Evolutionary conservation across 2,329 filamentous ascomycete genomes (phyloP).

Genomic region (Ophiocordyceps polyrhachis-furcata): DNA sequence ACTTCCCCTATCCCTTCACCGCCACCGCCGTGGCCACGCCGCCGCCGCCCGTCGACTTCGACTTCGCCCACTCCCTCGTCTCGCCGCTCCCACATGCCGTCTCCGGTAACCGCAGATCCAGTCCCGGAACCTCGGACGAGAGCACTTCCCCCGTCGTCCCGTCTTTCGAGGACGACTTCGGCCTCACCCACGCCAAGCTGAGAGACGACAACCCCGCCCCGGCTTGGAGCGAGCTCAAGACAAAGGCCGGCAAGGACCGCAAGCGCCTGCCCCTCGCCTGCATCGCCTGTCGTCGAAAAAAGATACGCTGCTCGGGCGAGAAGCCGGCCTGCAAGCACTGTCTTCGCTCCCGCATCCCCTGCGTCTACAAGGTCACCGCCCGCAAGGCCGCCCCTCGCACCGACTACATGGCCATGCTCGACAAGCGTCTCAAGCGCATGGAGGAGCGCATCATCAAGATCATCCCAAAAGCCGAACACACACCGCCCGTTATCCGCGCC

Average conservation of each 20-base stretch:
- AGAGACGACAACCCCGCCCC: slow-evolving; percentile 42
- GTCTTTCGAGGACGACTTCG: slow-evolving; percentile 41
- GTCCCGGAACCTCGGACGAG: slow-evolving; percentile 25
- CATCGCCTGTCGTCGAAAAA: slow-evolving; percentile 89
- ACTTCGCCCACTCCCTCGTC: slow-evolving; percentile 5
- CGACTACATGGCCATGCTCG: slow-evolving; percentile 98
- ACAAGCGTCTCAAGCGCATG: slow-evolving; percentile 91
- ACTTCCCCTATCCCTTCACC: slow-evolving; percentile 33
- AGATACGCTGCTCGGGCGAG: slow-evolving; percentile 93
- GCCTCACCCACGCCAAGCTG: slow-evolving; percentile 27
- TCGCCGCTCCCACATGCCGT: slow-evolving; percentile 7
- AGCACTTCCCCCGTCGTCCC: slow-evolving; percentile 24
- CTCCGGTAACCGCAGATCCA: slow-evolving; percentile 9
- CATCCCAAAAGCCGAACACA: slow-evolving; percentile 67
- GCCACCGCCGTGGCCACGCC: slow-evolving; percentile 10
- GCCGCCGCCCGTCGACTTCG: slow-evolving; percentile 6
- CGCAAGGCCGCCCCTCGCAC: slow-evolving; percentile 86
- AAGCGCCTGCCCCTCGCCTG: slow-evolving; percentile 86
- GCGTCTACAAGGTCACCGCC: slow-evolving; percentile 93
- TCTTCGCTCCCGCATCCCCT: slow-evolving; percentile 76
- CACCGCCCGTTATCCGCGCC: slow-evolving; percentile 54
- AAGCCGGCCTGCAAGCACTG: slow-evolving; percentile 97
- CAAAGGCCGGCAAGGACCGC: slow-evolving; percentile 85
- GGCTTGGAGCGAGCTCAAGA: slow-evolving; percentile 69
- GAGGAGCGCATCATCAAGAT: slow-evolving; percentile 95